Evolutionary conservation across 2,329 filamentous ascomycete genomes (phyloP), one percentile per base, ranked within the genome.

Genomic region (Cladophialophora yegresii): DNA sequence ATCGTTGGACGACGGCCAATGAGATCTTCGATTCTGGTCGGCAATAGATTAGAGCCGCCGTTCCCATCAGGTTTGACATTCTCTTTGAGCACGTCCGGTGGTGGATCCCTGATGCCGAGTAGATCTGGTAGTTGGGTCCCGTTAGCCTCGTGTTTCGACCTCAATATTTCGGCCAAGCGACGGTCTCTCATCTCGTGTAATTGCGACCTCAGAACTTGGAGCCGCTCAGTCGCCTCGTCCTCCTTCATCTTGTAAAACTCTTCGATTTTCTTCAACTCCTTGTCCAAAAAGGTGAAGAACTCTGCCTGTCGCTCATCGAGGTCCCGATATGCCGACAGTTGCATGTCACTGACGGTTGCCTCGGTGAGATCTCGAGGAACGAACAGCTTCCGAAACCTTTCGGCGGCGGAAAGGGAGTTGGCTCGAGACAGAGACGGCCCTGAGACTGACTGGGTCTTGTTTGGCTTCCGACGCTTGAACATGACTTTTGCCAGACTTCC

Each of bases 131-230:
- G 53, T 20, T 54, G n/a, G 7, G 60, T 26, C 6, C 50, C 13
- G 12, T 51, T 40, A 6, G 47, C 45, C 10, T 26, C 13, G 20
- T 58, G 33, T 40, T 63, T 64, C 3, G 65, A 45, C 22, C 58
- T 65, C 63, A 92, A 81, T 9, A 87, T 74, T 73, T 97, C 92
- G 58, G 89, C 84, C 30, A 91, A 83, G 23, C 93, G 87, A 13
- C 89, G 85, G 74, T 96, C 92, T 51, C 92, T 85, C 92, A 98
- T 96, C 71, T 96, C 90, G 73, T 96, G 93, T 33, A 99, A 82
- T 75, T 99, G 95, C 58, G 92, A 87, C 49, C 90, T 86, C 54
- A 99, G 81, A 3, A 89, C 76, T 0, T 81, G 79, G 26, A 97
- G 79, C 1, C 93, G 86, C 61, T 88, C 80, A 0, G 87, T 89